These are phyloP conservation scores for Plasmodium fragile DNA, from an alignment of 169 alveolate genomes.

Conservation along the genomic window DNA sequence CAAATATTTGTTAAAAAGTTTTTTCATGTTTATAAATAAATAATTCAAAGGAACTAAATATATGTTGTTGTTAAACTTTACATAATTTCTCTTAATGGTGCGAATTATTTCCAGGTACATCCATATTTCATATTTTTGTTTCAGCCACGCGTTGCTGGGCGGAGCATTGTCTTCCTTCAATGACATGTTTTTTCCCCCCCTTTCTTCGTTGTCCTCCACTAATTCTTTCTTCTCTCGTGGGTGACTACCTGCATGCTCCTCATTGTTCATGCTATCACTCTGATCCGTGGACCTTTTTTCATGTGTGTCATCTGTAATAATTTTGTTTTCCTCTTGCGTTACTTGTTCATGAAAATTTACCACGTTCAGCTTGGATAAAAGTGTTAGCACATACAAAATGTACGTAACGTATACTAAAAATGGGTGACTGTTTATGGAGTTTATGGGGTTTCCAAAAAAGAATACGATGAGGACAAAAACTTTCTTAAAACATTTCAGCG, in stretches of 20 bases:
- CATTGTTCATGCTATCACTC: conserved; percentile 11
- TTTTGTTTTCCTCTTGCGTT: conserved; percentile 19
- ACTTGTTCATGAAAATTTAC: conserved; percentile 25
- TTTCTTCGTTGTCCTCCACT: neutral
- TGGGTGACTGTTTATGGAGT: conserved; percentile 58
- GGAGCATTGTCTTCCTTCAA: neutral
- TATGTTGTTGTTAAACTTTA: conserved; percentile 59
- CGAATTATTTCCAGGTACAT: conserved; percentile 72
- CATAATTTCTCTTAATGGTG: conserved; percentile 43
- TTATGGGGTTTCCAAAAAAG: conserved; percentile 66
- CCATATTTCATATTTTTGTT: conserved; percentile 72
- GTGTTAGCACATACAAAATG: conserved; percentile 60
- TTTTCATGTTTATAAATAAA: conserved; percentile 65
- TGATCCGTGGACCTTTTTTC: neutral
- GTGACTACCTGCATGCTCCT: neutral
- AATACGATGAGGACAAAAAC: conserved; percentile 57
- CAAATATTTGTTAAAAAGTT: conserved; percentile 27
- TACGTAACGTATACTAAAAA: conserved; percentile 64
- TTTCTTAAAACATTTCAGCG: conserved; percentile 55
- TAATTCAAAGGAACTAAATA: conserved; percentile 74
- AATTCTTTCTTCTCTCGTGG: neutral
- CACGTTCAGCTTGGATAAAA: conserved; percentile 49
- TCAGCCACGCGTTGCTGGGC: conserved; percentile 35
- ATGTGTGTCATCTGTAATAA: neutral
- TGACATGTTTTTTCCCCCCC: conserved; percentile 6